Percentiles rank a stretch among this genome's conserved stretches.
These are phyloP conservation scores for Akanthomyces lecanii DNA, from an alignment of 2,329 filamentous ascomycete genomes.

Conservation along the genomic window DNA sequence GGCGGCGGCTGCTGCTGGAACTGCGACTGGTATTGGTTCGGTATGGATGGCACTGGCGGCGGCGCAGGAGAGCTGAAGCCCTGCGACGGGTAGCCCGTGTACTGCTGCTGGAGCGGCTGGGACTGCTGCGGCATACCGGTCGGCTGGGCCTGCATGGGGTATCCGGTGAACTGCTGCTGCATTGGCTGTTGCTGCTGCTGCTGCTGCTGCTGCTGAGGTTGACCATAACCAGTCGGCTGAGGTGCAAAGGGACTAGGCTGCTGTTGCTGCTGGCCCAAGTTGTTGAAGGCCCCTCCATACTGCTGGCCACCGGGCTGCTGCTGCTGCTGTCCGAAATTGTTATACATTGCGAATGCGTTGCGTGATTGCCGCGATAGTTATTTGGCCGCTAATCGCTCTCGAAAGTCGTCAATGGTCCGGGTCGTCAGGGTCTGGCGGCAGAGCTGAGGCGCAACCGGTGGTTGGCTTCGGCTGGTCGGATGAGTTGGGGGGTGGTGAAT, in stretches of 20 bases:
- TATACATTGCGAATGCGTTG: conserved; percentile 64
- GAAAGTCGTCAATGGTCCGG: not conserved
- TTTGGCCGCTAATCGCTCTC: not conserved
- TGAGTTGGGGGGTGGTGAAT: not conserved
- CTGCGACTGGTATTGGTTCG: conserved; percentile 57
- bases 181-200: conserved; percentile 46
- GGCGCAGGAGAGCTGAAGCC: conserved; percentile 36
- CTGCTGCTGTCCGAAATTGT: conserved; percentile 73
- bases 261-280: conserved; percentile 39
- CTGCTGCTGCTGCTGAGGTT: conserved; percentile 38
- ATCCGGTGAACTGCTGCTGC: conserved; percentile 59
- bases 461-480: conserved; percentile 4
- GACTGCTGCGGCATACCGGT: conserved; percentile 46
- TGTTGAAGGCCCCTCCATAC: conserved; percentile 48
- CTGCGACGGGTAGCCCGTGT: conserved; percentile 33
- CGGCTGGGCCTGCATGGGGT: conserved; percentile 45
- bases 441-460: not conserved
- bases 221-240: conserved; percentile 58
- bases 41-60: conserved; percentile 57
- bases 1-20: conserved; percentile 49
- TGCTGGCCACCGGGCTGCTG: conserved; percentile 49
- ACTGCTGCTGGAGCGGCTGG: conserved; percentile 42
- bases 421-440: not conserved
- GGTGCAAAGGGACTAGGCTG: conserved; percentile 53
- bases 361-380: not conserved